These are phyloP conservation scores for Colletotrichum zoysiae DNA, from an alignment of 2,329 filamentous ascomycete genomes.

Conservation along the genomic window DNA sequence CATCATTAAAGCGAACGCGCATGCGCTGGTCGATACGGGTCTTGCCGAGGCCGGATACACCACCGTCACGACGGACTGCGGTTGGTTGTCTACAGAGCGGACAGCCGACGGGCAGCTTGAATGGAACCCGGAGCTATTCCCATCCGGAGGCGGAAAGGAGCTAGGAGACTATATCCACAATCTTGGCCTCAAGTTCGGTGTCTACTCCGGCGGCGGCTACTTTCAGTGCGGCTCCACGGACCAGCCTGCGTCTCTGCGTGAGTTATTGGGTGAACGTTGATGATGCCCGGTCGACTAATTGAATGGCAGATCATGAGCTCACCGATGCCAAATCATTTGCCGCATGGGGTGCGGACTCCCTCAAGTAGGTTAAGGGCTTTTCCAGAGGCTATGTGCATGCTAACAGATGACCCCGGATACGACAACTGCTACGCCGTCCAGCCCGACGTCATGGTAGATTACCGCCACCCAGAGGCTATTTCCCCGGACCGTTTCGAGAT, in stretches of 20 bases:
- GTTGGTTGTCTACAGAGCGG: constrained; percentile 61
- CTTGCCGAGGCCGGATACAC: constrained; percentile 66
- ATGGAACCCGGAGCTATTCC: constrained; percentile 64
- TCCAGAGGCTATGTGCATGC: neutral
- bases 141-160: constrained; percentile 59
- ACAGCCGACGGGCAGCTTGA: constrained; percentile 60
- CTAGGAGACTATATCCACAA: constrained; percentile 63
- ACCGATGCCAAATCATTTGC: constrained; percentile 57
- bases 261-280: neutral
- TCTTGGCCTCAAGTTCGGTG: constrained; percentile 63
- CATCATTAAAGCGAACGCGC: constrained; percentile 64
- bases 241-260: constrained; percentile 59
- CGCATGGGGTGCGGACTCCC: constrained; percentile 59
- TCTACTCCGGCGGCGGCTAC: constrained; percentile 66
- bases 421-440: constrained; percentile 64
- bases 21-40: constrained; percentile 65
- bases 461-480: constrained; percentile 53
- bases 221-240: constrained; percentile 58
- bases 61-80: constrained; percentile 69
- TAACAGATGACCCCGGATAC: constrained; percentile 48
- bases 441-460: constrained; percentile 57
- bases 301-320: constrained; percentile 54
- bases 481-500: constrained; percentile 58
- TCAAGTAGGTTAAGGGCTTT: constrained; percentile 59
- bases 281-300: neutral